Evolutionary conservation across 148 eudicot genomes (phyloP).

Genomic region (Rhododendron vialii): DNA sequence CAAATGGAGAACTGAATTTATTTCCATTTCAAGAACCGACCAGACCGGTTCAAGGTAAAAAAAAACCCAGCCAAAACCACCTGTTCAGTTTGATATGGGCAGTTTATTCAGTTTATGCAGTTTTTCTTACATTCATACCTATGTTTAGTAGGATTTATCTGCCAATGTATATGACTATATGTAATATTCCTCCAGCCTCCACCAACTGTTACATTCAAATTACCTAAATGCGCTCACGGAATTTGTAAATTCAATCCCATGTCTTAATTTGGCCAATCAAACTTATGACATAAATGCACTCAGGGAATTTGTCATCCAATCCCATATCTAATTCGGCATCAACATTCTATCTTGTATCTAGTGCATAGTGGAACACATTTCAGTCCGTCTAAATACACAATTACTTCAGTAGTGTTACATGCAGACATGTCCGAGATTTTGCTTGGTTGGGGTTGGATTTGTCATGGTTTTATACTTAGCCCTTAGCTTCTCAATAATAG

Average conservation of each 20-base stretch:
- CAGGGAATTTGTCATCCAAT: neutral
- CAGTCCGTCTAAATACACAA: neutral
- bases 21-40: no score
- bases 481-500: neutral
- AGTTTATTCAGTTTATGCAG: no score
- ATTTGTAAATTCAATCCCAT: no score
- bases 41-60: no score
- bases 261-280: no score
- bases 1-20: no score
- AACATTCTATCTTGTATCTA: neutral
- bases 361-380: neutral
- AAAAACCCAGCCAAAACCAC: no score
- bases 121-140: no score
- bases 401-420: neutral
- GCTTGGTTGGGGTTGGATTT: neutral
- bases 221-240: no score
- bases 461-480: neutral
- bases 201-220: neutral
- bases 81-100: no score
- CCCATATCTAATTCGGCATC: neutral
- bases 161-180: neutral
- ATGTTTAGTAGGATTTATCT: no score
- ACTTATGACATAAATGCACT: neutral
- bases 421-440: neutral
- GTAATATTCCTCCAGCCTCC: neutral